phyloP scores from a whole-genome alignment of 2,329 filamentous ascomycete genomes.

The Fonsecaea multimorphosa region DNA sequence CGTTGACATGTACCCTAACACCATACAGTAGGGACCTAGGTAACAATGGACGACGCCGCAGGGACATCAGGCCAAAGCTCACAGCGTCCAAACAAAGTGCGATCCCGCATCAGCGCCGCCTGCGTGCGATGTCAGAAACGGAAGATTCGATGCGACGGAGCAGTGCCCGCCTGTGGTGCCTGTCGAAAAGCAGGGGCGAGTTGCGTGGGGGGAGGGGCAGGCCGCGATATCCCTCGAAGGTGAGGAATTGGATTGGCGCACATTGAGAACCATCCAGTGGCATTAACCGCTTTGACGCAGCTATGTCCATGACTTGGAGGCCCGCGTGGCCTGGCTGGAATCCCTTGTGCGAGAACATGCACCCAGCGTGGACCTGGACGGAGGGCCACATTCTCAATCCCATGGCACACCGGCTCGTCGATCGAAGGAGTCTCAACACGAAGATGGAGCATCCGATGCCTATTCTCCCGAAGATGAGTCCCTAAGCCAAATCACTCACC shows the following conservation, averaged over 20 bases:
- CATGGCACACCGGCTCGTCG: background rate
- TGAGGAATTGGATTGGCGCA: background rate
- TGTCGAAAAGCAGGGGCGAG: slow-evolving; percentile 7
- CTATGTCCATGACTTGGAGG: slow-evolving; percentile 6
- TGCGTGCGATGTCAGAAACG: slow-evolving; percentile 11
- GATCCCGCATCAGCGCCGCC: slow-evolving; percentile 12
- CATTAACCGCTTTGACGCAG: background rate
- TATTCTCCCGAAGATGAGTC: slow-evolving; percentile 3
- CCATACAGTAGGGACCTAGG: too few relatives aligned
- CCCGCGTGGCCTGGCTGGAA: slow-evolving; percentile 5
- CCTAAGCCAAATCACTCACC: background rate
- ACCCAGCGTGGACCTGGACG: background rate
- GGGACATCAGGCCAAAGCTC: background rate
- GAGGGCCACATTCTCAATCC: background rate
- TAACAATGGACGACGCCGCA: background rate
- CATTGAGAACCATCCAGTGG: background rate
- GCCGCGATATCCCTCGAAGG: slow-evolving; percentile 13
- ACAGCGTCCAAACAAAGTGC: background rate
- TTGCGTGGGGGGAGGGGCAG: slow-evolving; percentile 10
- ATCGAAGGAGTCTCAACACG: background rate
- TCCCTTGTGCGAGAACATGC: slow-evolving; percentile 6
- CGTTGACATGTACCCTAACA: too few relatives aligned
- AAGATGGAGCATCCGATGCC: background rate
- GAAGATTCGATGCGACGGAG: slow-evolving; percentile 14
- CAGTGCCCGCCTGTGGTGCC: slow-evolving; percentile 5